These are phyloP conservation scores for Carex pumila DNA, from an alignment of 176 grass and related monocot species.

Conservation along the genomic window DNA sequence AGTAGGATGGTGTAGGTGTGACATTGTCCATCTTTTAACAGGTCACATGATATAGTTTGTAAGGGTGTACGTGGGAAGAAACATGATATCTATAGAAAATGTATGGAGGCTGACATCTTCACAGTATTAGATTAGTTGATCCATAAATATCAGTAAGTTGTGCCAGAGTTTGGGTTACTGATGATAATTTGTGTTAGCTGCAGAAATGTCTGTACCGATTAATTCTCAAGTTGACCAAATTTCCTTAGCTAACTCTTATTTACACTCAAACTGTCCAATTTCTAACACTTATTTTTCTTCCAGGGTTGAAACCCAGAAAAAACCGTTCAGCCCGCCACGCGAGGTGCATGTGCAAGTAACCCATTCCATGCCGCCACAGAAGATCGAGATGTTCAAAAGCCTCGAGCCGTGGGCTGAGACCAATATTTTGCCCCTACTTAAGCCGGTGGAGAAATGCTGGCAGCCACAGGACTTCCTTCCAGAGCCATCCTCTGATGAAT, in stretches of 20 bases:
- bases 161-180: not conserved
- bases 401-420: conserved; percentile 85
- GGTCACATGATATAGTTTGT: not conserved
- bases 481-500: conserved; percentile 76
- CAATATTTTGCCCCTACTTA: conserved; percentile 64
- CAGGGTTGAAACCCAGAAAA: conserved; percentile 69
- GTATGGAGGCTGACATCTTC: not conserved
- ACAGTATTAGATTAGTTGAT: not conserved
- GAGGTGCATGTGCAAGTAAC: conserved; percentile 94
- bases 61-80: not conserved
- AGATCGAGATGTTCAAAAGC: conserved; percentile 88
- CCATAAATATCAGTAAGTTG: not conserved
- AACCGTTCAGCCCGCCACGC: conserved; percentile 51
- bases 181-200: not conserved
- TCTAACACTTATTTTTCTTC: conserved; percentile 19
- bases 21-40: not conserved
- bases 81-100: not conserved
- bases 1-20: not conserved
- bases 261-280: not conserved
- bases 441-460: conserved; percentile 96
- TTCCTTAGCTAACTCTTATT: not conserved
- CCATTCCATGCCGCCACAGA: conserved; percentile 78
- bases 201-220: not conserved
- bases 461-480: conserved; percentile 97
- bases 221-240: not conserved